Base-by-base conservation (phyloP, 2,329 filamentous ascomycete species). In the Fusarium praegraminearum region DNA sequence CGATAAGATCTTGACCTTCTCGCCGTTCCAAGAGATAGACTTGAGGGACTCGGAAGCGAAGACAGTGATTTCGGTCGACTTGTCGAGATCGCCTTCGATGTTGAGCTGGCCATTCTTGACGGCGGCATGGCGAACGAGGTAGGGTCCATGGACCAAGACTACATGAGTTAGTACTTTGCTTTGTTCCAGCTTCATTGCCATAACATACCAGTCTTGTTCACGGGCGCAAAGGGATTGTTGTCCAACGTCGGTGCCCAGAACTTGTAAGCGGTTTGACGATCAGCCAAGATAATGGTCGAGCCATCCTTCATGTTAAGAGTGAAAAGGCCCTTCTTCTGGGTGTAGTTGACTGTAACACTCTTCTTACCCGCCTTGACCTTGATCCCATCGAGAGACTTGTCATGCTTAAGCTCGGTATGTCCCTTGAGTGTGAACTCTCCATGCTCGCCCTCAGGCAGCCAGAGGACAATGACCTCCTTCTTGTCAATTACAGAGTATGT, bases 181-280 rank as follows among this genome's bases (percentile, higher is more conserved):
- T 2, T 35, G 0, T n/a, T 5, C 0, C 0, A 28, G 22, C 2
- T 35, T 8, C 16, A 8, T 0, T 5, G 4, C 1, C 4, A 22
- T 4, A 6, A 65, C 77, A 60, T 63, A 85, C 83, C 78, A 22
- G 84, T 85, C 43, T 84, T 78, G 30, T 83, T 78, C 3, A 79
- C 80, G 1, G 78, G 78, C 0, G 83, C 81, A 24, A 81, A 75
- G 0, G 85, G 85, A 61, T 88, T 75, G 7, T 80, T 80, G 1
- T 80, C 82, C 10, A 87, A 78, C 2, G 83, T 78, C 5, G 87
- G 85, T 1, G 84, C 85, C 82, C 86, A 89, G 73, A 89, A 87
- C 1, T 81, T 77, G 71, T 88, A 89, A 1, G 87, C 87, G 0
- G 84, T 78, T 2, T 80, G 76, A 13, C 87, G 80, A 65, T 89